Conservation (phyloP, 106 monocot species). For the Gastrodia elata region DNA sequence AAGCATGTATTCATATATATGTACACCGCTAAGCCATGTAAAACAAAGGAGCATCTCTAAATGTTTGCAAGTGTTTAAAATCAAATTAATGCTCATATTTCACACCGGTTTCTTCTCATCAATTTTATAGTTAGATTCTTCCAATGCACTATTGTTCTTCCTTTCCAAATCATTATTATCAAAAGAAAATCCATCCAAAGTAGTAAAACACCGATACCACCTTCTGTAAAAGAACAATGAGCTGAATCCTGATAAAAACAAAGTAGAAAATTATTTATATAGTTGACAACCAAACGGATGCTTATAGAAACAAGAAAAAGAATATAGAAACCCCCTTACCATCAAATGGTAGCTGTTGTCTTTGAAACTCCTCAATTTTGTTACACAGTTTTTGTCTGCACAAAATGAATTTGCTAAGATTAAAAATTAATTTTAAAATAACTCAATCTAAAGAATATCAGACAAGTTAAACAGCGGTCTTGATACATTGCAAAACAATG, state of each 20-base stretch:
- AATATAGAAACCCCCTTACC: slow-evolving; percentile 28
- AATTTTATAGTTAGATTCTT: slow-evolving; percentile 52
- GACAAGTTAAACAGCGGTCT: neutral
- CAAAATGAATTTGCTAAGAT: slow-evolving; percentile 8
- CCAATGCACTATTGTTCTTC: slow-evolving; percentile 35
- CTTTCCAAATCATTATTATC: slow-evolving; percentile 62
- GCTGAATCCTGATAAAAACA: slow-evolving; percentile 63
- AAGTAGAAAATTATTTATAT: neutral
- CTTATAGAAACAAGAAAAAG: neutral
- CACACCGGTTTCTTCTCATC: slow-evolving; percentile 75
- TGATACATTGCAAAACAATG: neutral
- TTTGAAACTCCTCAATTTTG: slow-evolving; percentile 16
- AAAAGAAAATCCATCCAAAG: slow-evolving; percentile 44
- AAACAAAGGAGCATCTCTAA: neutral
- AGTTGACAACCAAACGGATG: neutral
- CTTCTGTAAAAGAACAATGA: slow-evolving; percentile 77
- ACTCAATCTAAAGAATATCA: neutral
- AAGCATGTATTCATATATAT: neutral
- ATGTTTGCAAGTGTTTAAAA: neutral
- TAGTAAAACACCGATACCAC: slow-evolving; percentile 89
- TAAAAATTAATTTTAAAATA: neutral
- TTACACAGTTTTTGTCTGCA: slow-evolving; percentile 47
- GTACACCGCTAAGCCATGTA: neutral
- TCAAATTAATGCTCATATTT: neutral
- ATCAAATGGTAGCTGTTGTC: slow-evolving; percentile 54